Evolutionary conservation across 148 eudicot genomes (phyloP).

Genomic region (Chenopodium album): DNA sequence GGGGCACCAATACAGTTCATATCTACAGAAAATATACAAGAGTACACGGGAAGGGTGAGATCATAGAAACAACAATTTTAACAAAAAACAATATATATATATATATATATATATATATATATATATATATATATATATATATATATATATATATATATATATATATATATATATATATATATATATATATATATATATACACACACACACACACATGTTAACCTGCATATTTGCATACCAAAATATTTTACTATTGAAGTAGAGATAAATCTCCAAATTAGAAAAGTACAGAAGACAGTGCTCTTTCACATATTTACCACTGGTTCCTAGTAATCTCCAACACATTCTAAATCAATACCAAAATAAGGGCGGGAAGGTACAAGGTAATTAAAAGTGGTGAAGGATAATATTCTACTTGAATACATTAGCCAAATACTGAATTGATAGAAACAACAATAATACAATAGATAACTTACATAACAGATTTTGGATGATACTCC

Average conservation of each 20-base stretch:
- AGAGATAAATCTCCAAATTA: background rate
- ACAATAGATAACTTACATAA: conserved; percentile 58
- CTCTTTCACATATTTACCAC: background rate
- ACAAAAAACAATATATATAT: no score
- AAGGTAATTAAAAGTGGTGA: background rate
- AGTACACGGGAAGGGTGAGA: background rate
- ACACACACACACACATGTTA: conserved; percentile 70
- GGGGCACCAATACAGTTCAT: background rate
- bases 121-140: no score
- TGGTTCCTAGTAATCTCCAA: conserved; percentile 2
- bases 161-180: no score
- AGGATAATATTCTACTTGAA: background rate
- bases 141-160: no score
- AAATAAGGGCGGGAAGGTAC: background rate
- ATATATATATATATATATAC: no score
- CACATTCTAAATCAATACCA: background rate
- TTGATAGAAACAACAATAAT: background rate
- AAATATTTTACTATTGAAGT: background rate
- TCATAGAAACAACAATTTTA: background rate
- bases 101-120: no score
- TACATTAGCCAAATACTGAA: background rate
- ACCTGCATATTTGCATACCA: conserved; percentile 45
- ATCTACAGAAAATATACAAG: background rate
- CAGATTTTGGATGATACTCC: conserved; percentile 93
- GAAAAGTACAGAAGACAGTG: background rate